Evolutionary conservation across 768 basidiomycete species (phyloP), one percentile per base, ranked within the genome.

Genomic region (Leucosporidium scottii): DNA sequence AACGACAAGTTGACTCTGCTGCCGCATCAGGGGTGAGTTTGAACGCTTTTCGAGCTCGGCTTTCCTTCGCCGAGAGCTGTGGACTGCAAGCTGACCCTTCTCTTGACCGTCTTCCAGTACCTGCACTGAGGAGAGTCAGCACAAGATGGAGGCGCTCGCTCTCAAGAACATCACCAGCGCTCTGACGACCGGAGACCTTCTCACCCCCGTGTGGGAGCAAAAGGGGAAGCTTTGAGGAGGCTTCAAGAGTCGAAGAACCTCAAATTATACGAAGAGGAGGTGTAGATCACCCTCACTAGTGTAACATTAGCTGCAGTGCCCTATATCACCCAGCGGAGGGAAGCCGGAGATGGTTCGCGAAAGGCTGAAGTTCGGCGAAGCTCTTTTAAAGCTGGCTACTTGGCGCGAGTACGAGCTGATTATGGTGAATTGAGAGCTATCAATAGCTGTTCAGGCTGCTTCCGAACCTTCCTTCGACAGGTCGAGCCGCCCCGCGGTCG

Each of bases 1-100:
- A 74, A 84, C 58, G 78, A 81, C 59, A 85, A 85, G 67, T 83
- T 85, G 9, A 84, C 84, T 2, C 77, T 86, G 48, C 82, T 80
- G 27, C 86, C 86, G 1, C 86, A 87, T 15, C 39, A 44, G 39
- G 39, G 39, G 39, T 44, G 39, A 44, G 39, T 44, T 44, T 15
- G 8, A 13, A 17, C 8, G 3, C 15, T 44, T 2, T 3, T 17
- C 39, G 39, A 44, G 39, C 34, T 44, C 39, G 39, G 34, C 10
- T 17, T 36, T 5, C 34, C 34, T 36, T 12, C 34, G 12, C 34
- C 34, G 34, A 12, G 34, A 12, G 39, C 6, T 44, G 5, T 34
- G 34, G 10, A 34, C 5, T 10, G 8, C 8, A 44, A 15, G 39
- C 39, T 44, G 39, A 44, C 39, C 39, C 15, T 44, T 44, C 39